phyloP scores from a whole-genome alignment of 768 basidiomycete genomes.

The Xerocomellus chrysenteron region DNA sequence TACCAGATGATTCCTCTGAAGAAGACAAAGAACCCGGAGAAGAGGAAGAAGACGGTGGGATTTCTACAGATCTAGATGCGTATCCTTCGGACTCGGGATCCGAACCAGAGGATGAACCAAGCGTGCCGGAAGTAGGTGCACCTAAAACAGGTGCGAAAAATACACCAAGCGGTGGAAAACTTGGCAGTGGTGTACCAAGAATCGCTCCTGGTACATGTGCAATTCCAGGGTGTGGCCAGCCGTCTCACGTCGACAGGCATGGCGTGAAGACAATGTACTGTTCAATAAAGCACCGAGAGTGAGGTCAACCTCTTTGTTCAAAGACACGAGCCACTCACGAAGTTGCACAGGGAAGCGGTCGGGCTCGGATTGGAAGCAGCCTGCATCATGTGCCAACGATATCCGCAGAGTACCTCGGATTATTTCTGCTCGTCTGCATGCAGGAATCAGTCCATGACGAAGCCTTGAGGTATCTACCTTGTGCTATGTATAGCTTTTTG shows the following conservation, averaged over 20 bases:
- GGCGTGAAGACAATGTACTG: constrained; percentile 56
- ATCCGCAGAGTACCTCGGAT: constrained; percentile 58
- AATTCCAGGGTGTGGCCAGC: constrained; percentile 57
- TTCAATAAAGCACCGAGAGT: constrained; percentile 63
- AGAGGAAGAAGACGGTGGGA: constrained; percentile 18
- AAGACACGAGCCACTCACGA: constrained; percentile 8
- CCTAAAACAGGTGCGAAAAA: constrained; percentile 9
- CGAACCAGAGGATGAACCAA: constrained; percentile 25
- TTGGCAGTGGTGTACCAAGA: constrained; percentile 1
- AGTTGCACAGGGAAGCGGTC: constrained; percentile 53
- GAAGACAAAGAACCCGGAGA: constrained; percentile 27
- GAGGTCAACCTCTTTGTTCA: constrained; percentile 23
- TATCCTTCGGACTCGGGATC: constrained; percentile 32
- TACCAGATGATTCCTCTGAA: constrained; percentile 25
- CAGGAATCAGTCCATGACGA: constrained; percentile 58
- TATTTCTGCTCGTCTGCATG: constrained; percentile 64
- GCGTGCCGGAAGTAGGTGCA: constrained; percentile 6
- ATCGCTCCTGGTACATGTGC: constrained; percentile 43
- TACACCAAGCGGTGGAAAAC: constrained; percentile 12
- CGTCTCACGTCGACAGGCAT: constrained; percentile 53
- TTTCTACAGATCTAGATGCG: constrained; percentile 31
- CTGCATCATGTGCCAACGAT: constrained; percentile 64
- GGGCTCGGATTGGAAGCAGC: constrained; percentile 46
- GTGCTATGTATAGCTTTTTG: background rate
- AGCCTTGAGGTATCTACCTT: constrained; percentile 30